Evolutionary conservation across 495 filamentous ascomycete genomes (phyloP), one percentile per base, ranked within the genome.

Genomic region (Entonaema liquescens): DNA sequence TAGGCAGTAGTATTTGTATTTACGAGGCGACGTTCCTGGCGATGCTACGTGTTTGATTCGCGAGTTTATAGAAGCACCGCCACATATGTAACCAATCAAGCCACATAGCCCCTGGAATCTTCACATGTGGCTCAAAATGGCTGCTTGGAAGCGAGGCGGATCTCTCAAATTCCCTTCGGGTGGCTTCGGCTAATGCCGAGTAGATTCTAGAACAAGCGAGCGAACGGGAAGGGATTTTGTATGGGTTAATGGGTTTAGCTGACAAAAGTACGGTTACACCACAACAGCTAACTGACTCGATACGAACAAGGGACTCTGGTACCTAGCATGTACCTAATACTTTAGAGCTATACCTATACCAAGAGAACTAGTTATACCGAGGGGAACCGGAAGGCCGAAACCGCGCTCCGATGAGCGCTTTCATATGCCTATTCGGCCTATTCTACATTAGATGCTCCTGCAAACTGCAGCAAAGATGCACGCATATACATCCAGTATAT

Each of bases 131-230:
- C 42, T 23, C 11, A 21, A 23, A 47, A 12, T 47, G 19, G 9
- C 19, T 9, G 11, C 6, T 33, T 33, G 29, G 7, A 33, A 47
- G 42, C 42, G 42, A 47, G 42, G 42, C 42, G 42, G 36, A 40
- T 9, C 44, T 49, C n/a, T 25, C 8, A 13, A 50, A 55, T 19
- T 12, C 15, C 17, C 2, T 23, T 60, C 64, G 64, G 64, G 56
- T 60, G 56, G 55, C 64, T 54, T 61, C 64, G 64, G 57, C 35
- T 67, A 67, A 19, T 44, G 25, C 64, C 64, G 64, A 65, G 54
- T 25, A 31, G 55, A 25, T 44, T 55, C 64, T 19, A 61, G 64
- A 67, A 67, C n/a, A 21, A 17, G 53, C 47, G 35, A 67, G 56
- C 11, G 4, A 53, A 29, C 4, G 25, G 7, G 25, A 29, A 29